Evolutionary conservation across 148 eudicot species (phyloP).

Genomic region (Rhododendron williamsianum): DNA sequence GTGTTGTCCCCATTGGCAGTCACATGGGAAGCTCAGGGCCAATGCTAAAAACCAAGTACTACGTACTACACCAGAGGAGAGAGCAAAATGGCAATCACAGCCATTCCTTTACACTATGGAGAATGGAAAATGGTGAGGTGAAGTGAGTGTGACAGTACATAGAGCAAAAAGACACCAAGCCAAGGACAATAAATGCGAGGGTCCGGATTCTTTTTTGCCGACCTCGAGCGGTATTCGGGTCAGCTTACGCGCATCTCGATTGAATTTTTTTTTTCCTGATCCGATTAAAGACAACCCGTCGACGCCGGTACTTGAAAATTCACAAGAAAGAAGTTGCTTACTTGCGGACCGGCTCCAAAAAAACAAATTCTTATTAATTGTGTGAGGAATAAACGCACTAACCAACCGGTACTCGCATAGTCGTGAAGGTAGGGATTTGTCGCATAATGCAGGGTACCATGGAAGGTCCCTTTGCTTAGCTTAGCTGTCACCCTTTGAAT

Average conservation of each 20-base stretch:
- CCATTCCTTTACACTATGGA: background rate
- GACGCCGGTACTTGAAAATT: too few species aligned
- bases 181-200: background rate
- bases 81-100: background rate
- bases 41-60: background rate
- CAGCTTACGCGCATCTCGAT: background rate
- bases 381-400: too few species aligned
- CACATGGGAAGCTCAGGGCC: background rate
- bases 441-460: too few species aligned
- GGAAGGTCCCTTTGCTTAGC: background rate
- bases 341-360: too few species aligned
- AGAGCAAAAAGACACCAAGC: background rate
- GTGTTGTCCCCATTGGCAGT: background rate
- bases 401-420: too few species aligned
- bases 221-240: background rate
- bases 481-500: background rate
- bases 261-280: too few species aligned
- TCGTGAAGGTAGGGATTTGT: too few species aligned
- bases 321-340: too few species aligned
- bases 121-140: background rate
- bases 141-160: background rate
- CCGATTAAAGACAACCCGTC: too few species aligned
- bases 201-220: background rate
- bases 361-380: too few species aligned
- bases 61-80: background rate